These are phyloP conservation scores for Trichoderma sp. DNA, from an alignment of 2,329 filamentous ascomycete species.

Conservation along the genomic window DNA sequence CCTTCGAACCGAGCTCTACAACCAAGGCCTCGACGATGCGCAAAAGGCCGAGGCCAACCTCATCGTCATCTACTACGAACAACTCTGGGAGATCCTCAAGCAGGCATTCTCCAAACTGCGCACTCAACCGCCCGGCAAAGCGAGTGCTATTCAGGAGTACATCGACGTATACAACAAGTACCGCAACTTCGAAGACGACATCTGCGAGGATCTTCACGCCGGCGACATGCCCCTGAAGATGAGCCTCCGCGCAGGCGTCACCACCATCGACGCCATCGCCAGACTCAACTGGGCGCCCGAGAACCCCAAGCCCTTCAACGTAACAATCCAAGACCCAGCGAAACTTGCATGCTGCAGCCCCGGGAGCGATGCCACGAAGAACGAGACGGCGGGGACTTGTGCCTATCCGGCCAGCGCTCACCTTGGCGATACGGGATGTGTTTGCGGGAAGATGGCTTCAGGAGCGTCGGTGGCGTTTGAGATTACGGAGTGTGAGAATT, in stretches of 20 bases:
- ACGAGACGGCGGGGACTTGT: constrained; percentile 27
- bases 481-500: constrained; percentile 39
- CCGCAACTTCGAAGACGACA: constrained; percentile 35
- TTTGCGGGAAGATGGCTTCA: constrained; percentile 36
- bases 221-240: constrained; percentile 36
- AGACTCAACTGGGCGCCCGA: constrained; percentile 35
- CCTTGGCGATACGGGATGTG: constrained; percentile 35
- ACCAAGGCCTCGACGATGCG: constrained; percentile 27
- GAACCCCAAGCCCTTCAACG: constrained; percentile 30
- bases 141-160: constrained; percentile 36
- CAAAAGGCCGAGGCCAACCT: constrained; percentile 30
- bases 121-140: constrained; percentile 17
- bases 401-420: constrained; percentile 36
- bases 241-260: constrained; percentile 36
- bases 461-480: constrained; percentile 35
- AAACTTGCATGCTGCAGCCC: constrained; percentile 38
- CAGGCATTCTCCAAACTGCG: constrained; percentile 33
- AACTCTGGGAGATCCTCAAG: constrained; percentile 36
- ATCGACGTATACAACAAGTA: constrained; percentile 35
- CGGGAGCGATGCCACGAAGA: constrained; percentile 28
- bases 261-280: constrained; percentile 33
- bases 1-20: constrained; percentile 32
- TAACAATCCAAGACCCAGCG: constrained; percentile 38
- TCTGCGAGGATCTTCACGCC: constrained; percentile 38
- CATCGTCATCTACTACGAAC: constrained; percentile 33